phyloP scores from a whole-genome alignment of 192 early-diverging fungal species.

The Oehlia diaphana region DNA sequence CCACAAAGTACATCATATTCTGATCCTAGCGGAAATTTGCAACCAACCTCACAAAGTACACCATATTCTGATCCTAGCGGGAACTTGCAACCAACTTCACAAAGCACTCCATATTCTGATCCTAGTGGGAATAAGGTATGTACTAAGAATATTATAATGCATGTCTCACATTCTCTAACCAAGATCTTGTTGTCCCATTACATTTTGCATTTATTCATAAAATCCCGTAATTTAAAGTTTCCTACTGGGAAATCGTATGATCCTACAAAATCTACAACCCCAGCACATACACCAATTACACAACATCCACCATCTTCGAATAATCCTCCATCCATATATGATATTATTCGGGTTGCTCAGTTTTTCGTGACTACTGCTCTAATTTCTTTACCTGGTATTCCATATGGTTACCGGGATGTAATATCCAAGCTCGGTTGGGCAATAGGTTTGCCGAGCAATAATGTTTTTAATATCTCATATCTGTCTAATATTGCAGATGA shows the following conservation, averaged over 20 bases:
- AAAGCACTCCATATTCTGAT: too few relatives aligned
- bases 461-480: background rate
- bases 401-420: background rate
- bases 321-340: constrained; percentile 2
- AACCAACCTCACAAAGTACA: too few relatives aligned
- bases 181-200: background rate
- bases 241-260: too few relatives aligned
- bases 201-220: background rate
- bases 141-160: too few relatives aligned
- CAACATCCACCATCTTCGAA: background rate
- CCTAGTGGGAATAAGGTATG: too few relatives aligned
- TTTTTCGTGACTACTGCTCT: constrained; percentile 20
- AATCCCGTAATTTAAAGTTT: background rate
- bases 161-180: background rate
- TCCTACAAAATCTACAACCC: background rate
- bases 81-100: too few relatives aligned
- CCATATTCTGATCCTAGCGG: too few relatives aligned
- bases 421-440: constrained; percentile 10
- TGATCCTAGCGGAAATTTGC: too few relatives aligned
- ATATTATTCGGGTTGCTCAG: constrained; percentile 12
- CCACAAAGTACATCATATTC: too few relatives aligned
- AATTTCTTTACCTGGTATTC: constrained; percentile 6
- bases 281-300: background rate
- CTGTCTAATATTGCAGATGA: constrained; percentile 5
- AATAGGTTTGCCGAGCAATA: background rate